These are phyloP conservation scores for Tephrocybe rancida DNA, from an alignment of 768 basidiomycete species.

Conservation along the genomic window DNA sequence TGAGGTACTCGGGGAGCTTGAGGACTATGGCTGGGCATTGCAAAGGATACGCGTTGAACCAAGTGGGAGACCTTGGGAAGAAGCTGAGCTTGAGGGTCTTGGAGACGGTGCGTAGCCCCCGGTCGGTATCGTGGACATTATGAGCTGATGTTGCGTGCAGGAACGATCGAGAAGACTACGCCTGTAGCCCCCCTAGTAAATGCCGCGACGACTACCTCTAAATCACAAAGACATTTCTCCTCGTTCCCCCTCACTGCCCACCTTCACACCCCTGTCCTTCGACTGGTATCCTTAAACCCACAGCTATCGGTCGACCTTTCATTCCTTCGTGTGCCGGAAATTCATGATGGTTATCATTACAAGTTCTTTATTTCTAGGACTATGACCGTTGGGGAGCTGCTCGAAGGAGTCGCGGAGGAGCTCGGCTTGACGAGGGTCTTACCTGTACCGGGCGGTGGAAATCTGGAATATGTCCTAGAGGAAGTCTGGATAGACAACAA, in stretches of 20 bases:
- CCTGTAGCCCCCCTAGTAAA: conserved; percentile 57
- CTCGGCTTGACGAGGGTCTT: conserved; percentile 70
- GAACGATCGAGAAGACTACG: conserved; percentile 45
- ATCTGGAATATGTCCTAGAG: conserved; percentile 74
- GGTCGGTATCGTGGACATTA: not conserved
- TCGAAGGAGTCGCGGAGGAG: conserved; percentile 56
- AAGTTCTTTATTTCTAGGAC: conserved; percentile 63
- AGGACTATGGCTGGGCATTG: conserved; percentile 67
- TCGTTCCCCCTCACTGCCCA: conserved; percentile 71
- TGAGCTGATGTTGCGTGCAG: conserved; percentile 32
- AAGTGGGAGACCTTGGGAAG: conserved; percentile 68
- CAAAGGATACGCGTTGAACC: conserved; percentile 63
- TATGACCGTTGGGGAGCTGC: conserved; percentile 55
- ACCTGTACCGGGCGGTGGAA: conserved; percentile 68
- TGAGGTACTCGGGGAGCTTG: conserved; percentile 59
- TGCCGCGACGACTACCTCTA: conserved; percentile 33
- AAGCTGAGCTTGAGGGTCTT: conserved; percentile 65
- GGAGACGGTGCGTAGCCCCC: conserved; percentile 52
- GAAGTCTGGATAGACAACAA: conserved; percentile 60
- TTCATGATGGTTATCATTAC: conserved; percentile 73
- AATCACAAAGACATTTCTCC: conserved; percentile 59
- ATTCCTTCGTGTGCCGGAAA: conserved; percentile 74
- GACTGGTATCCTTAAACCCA: conserved; percentile 73
- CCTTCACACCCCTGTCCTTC: conserved; percentile 64
- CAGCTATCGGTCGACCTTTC: conserved; percentile 51